A percentile compares a stretch with the other conserved stretches of the same genome.
Evolutionary conservation across 805 yeast genomes (phyloP).

Genomic region (Teunomyces funiuensis): DNA sequence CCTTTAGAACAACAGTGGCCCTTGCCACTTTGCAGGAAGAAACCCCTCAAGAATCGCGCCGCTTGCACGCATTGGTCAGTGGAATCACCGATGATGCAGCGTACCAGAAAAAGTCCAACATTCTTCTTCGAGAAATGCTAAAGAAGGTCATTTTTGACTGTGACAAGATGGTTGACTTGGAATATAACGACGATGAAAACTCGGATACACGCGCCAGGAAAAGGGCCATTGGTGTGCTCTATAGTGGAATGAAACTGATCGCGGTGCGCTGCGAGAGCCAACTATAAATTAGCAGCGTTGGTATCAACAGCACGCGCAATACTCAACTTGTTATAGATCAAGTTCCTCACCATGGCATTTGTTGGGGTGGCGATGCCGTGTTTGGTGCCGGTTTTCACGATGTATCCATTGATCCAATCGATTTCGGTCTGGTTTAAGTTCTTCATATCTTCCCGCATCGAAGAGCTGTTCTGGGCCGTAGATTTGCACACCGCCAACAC

Average conservation of each 20-base stretch:
- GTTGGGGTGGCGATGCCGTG: slow-evolving; percentile 44
- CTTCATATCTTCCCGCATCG: slow-evolving; percentile 70
- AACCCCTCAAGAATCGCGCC: slow-evolving; percentile 28
- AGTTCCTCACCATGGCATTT: slow-evolving; percentile 45
- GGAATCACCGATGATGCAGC: slow-evolving; percentile 51
- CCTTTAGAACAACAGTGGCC: slow-evolving; percentile 77
- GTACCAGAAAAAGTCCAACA: slow-evolving; percentile 23
- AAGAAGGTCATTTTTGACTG: slow-evolving; percentile 24
- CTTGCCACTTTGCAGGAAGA: slow-evolving; percentile 54
- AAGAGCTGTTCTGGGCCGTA: slow-evolving; percentile 60
- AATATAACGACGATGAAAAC: slow-evolving; percentile 17
- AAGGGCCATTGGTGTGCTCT: slow-evolving; percentile 22
- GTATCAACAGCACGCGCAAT: slow-evolving; percentile 31
- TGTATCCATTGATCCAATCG: slow-evolving; percentile 80
- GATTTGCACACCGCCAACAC: slow-evolving; percentile 29
- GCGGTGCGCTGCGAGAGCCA: slow-evolving; percentile 12
- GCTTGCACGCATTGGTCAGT: slow-evolving; percentile 37
- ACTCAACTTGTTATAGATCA: slow-evolving; percentile 43
- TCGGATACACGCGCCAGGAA: slow-evolving; percentile 15
- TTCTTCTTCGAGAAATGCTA: slow-evolving; percentile 33
- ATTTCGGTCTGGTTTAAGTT: slow-evolving; percentile 67
- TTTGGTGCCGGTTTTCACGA: slow-evolving; percentile 54
- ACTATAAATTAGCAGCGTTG: slow-evolving; percentile 7
- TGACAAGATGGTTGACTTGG: slow-evolving; percentile 17
- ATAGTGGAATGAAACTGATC: slow-evolving; percentile 25